These are phyloP conservation scores for Metrosideros polymorpha DNA, from an alignment of 441 rosid genomes.

Conservation along the genomic window DNA sequence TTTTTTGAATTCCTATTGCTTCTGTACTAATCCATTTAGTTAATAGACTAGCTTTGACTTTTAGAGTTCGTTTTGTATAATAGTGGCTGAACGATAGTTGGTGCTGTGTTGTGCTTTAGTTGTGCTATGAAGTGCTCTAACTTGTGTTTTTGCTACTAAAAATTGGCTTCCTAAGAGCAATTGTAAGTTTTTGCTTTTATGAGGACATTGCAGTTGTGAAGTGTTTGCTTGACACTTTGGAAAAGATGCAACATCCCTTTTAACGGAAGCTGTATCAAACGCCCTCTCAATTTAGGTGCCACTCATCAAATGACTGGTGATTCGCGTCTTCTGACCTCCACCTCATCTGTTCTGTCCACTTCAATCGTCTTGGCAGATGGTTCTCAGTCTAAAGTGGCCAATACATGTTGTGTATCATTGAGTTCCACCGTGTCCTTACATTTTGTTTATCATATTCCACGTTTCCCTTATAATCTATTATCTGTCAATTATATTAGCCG, in stretches of 20 bases:
- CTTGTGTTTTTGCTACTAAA: background rate
- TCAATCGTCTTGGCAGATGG: too few species aligned
- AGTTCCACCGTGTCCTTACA: too few species aligned
- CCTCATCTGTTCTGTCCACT: too few species aligned
- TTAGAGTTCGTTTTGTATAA: background rate
- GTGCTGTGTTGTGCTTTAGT: background rate
- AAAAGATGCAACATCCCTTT: background rate
- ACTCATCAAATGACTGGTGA: too few species aligned
- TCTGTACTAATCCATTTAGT: background rate
- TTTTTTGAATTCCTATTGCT: background rate
- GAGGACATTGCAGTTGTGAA: background rate
- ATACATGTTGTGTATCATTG: too few species aligned
- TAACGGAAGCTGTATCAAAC: background rate
- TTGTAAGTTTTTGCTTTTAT: background rate
- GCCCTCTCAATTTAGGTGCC: too few species aligned
- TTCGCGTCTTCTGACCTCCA: too few species aligned
- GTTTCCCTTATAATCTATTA: too few species aligned
- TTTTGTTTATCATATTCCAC: too few species aligned
- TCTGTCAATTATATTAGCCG: too few species aligned
- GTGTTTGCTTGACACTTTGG: background rate
- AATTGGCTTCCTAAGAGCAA: background rate
- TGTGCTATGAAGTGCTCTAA: background rate
- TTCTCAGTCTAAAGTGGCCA: too few species aligned
- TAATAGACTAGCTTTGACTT: background rate
- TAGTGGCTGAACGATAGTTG: background rate